Evolutionary conservation across 1,284 basidiomycete genomes (phyloP), one percentile per base, ranked within the genome.

Genomic region (Heliocybe sulcata): DNA sequence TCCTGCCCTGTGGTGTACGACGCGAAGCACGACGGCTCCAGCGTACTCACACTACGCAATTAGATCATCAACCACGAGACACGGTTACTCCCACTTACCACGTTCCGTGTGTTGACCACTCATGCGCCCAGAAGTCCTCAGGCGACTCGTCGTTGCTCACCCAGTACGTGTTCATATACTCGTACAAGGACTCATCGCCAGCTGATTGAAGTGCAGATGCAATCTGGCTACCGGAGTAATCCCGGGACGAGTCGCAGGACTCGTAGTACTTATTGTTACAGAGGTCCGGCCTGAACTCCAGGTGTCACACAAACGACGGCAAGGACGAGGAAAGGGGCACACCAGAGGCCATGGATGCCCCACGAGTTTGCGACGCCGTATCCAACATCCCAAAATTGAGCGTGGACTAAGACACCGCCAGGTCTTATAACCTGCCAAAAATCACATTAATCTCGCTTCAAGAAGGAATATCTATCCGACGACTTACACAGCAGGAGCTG

Each of bases 281-380:
- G 19, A 56, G 54, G 47, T 61, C 60, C 2, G 60, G 60, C 60
- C 60, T 59, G 35, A 27, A 45, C n/a, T n/a, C n/a, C 12, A 38
- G 38, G 38, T 6, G 22, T 35, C 23, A 4, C 10, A 10, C 8
- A 16, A 23, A 20, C 3, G 22, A 11, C 8, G 14, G 8, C 4
- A 20, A 49, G 49, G 26, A 14, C 47, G 27, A 26, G 14, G n/a
- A 9, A 27, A 19, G 3, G 16, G 0, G 27, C 42, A 26, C 35
- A 59, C 58, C 58, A 61, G 11, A 61, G 54, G 12, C 60, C 60
- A 47, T 61, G 60, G 25, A 61, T 61, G 27, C 60, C 60, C 58
- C 58, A 61, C 12, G 54, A 56, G 23, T 61, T 52, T 8, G 54
- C 50, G 27, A 51, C 55, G 27, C 60, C 60, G 33, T 58, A 51